Conservation (phyloP, 1,139 yeast genomes). For the Taphrina deformans region DNA sequence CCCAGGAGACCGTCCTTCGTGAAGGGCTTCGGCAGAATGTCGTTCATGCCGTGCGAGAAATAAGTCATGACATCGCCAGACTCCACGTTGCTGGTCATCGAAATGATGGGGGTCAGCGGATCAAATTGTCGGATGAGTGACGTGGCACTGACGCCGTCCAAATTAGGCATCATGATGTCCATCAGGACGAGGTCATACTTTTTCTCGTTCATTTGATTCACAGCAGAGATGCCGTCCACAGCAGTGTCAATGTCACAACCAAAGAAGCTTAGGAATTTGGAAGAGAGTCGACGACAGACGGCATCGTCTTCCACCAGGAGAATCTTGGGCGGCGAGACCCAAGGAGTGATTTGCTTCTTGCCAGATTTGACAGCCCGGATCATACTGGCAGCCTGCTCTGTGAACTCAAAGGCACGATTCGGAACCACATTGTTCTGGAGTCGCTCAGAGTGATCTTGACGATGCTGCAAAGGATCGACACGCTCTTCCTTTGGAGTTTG, state of each 20-base stretch:
- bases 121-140: conserved; percentile 81
- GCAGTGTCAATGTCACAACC: conserved; percentile 94
- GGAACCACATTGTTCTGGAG: background rate
- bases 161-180: conserved; percentile 93
- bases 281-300: conserved; percentile 58
- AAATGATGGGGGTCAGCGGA: conserved; percentile 80
- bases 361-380: conserved; percentile 28
- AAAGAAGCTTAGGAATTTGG: conserved; percentile 75
- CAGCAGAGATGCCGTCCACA: conserved; percentile 87
- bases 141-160: conserved; percentile 93
- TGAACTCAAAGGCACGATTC: conserved; percentile 3
- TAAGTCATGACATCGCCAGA: conserved; percentile 78
- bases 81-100: conserved; percentile 89
- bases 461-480: conserved; percentile 1
- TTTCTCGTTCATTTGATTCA: conserved; percentile 63
- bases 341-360: conserved; percentile 34
- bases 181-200: conserved; percentile 68
- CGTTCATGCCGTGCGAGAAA: conserved; percentile 81
- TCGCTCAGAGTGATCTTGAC: conserved; percentile 3
- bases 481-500: conserved; percentile 9
- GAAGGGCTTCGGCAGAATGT: conserved; percentile 87
- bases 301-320: conserved; percentile 83
- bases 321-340: conserved; percentile 49
- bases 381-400: conserved; percentile 29
- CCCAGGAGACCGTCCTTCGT: conserved; percentile 78